phyloP scores from a whole-genome alignment of 2,329 filamentous ascomycete genomes.

The Fusarium sp. region DNA sequence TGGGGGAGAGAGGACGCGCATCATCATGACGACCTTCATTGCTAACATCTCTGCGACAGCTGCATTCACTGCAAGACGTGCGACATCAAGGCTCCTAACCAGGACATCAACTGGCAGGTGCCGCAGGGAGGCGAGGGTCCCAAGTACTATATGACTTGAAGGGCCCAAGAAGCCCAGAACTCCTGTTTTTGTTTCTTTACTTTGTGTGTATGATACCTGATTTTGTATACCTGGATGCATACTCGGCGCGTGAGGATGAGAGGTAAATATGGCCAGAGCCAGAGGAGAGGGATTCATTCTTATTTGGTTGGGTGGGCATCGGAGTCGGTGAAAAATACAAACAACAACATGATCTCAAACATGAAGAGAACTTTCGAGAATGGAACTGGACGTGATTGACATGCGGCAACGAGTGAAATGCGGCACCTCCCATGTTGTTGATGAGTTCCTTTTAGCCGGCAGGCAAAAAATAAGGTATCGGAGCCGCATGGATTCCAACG shows the following conservation, averaged over 20 bases:
- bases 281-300: slow-evolving; percentile 22
- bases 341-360: slow-evolving; percentile 13
- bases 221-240: slow-evolving; percentile 39
- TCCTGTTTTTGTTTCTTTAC: slow-evolving; percentile 14
- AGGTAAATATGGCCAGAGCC: slow-evolving; percentile 7
- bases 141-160: slow-evolving; percentile 73
- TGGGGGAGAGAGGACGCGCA: neutral
- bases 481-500: slow-evolving; percentile 26
- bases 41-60: slow-evolving; percentile 56
- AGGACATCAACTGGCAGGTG: slow-evolving; percentile 97
- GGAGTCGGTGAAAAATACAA: slow-evolving; percentile 28
- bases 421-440: neutral
- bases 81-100: slow-evolving; percentile 95
- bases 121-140: slow-evolving; percentile 87
- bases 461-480: slow-evolving; percentile 3
- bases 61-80: slow-evolving; percentile 99
- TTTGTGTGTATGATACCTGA: slow-evolving; percentile 44
- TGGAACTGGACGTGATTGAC: neutral
- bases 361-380: slow-evolving; percentile 2
- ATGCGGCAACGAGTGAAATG: neutral
- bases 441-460: neutral
- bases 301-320: slow-evolving; percentile 26
- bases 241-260: slow-evolving; percentile 31
- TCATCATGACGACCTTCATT: neutral
- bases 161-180: neutral